These are phyloP conservation scores for Salix purpurea DNA, from an alignment of 345 rosid species.

Conservation along the genomic window DNA sequence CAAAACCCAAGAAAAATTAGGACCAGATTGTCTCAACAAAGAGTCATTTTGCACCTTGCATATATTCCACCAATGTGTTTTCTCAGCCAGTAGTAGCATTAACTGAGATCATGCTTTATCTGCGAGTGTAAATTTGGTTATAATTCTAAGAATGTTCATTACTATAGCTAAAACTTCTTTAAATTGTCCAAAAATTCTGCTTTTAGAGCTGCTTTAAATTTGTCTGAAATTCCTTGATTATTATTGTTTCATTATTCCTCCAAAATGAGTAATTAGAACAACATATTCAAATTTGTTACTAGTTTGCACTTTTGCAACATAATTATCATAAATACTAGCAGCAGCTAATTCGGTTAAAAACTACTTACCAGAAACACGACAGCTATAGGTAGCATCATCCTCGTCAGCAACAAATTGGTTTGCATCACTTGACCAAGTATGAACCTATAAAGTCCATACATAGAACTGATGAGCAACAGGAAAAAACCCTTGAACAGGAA, in stretches of 20 bases:
- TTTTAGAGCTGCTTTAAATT: neutral
- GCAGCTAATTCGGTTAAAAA: slow-evolving; percentile 7
- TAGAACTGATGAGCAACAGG: slow-evolving; percentile 1
- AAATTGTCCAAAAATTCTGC: neutral
- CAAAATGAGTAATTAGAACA: neutral
- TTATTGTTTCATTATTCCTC: neutral
- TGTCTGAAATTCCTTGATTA: neutral
- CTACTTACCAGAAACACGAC: slow-evolving; percentile 80
- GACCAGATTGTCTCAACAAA: too few species aligned
- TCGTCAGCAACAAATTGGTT: slow-evolving; percentile 90
- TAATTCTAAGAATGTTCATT: neutral
- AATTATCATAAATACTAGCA: neutral
- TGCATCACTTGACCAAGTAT: slow-evolving; percentile 77
- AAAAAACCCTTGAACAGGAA: neutral
- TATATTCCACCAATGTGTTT: too few species aligned
- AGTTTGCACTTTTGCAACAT: neutral
- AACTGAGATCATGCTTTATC: neutral
- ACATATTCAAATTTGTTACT: neutral
- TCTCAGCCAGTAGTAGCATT: neutral
- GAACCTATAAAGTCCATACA: slow-evolving; percentile 44
- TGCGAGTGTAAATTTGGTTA: neutral
- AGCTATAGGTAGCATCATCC: slow-evolving; percentile 81
- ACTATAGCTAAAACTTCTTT: neutral
- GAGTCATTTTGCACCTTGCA: too few species aligned
- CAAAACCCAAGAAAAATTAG: too few species aligned